These are phyloP conservation scores for Saturnispora serradocipensis DNA, from an alignment of 805 yeast genomes.

Conservation along the genomic window DNA sequence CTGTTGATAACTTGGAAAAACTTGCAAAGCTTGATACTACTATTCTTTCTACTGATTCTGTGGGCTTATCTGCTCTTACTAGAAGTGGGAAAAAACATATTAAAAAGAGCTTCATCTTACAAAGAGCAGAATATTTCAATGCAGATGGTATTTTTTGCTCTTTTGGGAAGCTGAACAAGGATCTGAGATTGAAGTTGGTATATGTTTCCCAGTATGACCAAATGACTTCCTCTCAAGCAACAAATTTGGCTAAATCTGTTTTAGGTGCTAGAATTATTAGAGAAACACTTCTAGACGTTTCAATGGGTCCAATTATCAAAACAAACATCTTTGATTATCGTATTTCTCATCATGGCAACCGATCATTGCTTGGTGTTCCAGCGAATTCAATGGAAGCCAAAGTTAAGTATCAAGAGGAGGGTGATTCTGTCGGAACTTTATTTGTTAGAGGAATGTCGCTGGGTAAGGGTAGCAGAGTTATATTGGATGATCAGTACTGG, in stretches of 20 bases:
- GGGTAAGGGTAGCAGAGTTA: slow-evolving; percentile 33
- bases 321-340: slow-evolving; percentile 60
- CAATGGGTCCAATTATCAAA: slow-evolving; percentile 49
- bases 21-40: slow-evolving; percentile 22
- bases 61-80: slow-evolving; percentile 2
- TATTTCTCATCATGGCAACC: slow-evolving; percentile 27
- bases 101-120: slow-evolving; percentile 23
- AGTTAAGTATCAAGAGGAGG: slow-evolving; percentile 30
- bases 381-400: slow-evolving; percentile 55
- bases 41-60: slow-evolving; percentile 25
- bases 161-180: slow-evolving; percentile 21
- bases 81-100: slow-evolving; percentile 8
- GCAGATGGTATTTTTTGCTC: slow-evolving; percentile 41
- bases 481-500: slow-evolving; percentile 40
- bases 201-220: slow-evolving; percentile 25
- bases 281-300: slow-evolving; percentile 37
- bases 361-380: slow-evolving; percentile 44
- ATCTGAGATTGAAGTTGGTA: slow-evolving; percentile 32
- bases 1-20: slow-evolving; percentile 7
- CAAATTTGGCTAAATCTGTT: slow-evolving; percentile 35
- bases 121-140: slow-evolving; percentile 34
- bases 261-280: slow-evolving; percentile 42
- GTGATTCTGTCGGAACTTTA: slow-evolving; percentile 40
- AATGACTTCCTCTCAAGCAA: slow-evolving; percentile 15
- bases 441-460: slow-evolving; percentile 57